These are phyloP conservation scores for Begonia peltatifolia DNA, from an alignment of 306 rosid genomes.

Conservation along the genomic window DNA sequence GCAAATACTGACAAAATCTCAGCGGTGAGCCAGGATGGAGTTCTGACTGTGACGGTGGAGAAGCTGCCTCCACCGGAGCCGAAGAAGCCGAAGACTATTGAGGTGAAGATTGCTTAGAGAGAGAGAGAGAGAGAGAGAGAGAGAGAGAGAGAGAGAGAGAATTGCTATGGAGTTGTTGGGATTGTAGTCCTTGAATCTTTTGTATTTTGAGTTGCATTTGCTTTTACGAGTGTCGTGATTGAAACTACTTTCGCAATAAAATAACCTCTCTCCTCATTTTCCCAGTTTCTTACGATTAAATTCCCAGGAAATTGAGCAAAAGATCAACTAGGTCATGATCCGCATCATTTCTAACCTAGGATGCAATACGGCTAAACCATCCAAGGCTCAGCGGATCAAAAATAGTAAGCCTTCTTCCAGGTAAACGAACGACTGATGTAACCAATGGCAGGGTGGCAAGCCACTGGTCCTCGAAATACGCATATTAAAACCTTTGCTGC, in stretches of 20 bases:
- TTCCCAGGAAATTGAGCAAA: too few relatives aligned
- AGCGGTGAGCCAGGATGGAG: slow-evolving; percentile 75
- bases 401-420: slow-evolving; percentile 18
- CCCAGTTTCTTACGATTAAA: too few relatives aligned
- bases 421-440: slow-evolving; percentile 77
- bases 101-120: slow-evolving; percentile 53
- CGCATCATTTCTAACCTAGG: too few relatives aligned
- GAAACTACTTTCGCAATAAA: too few relatives aligned
- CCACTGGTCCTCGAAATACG: slow-evolving; percentile 56
- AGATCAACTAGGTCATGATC: too few relatives aligned
- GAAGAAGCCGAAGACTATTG: slow-evolving; percentile 69
- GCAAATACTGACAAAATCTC: slow-evolving; percentile 45
- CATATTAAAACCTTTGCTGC: slow-evolving; percentile 58
- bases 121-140: not conserved
- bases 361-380: too few relatives aligned
- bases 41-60: slow-evolving; percentile 58
- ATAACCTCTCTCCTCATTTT: too few relatives aligned
- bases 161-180: too few relatives aligned
- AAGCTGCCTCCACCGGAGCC: slow-evolving; percentile 94
- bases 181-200: too few relatives aligned
- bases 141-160: not conserved
- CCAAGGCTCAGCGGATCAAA: too few relatives aligned
- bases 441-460: slow-evolving; percentile 73
- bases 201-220: too few relatives aligned
- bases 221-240: too few relatives aligned